Base-by-base conservation (phyloP, 1,284 basidiomycete species). In the Cryptococcus sp. region DNA sequence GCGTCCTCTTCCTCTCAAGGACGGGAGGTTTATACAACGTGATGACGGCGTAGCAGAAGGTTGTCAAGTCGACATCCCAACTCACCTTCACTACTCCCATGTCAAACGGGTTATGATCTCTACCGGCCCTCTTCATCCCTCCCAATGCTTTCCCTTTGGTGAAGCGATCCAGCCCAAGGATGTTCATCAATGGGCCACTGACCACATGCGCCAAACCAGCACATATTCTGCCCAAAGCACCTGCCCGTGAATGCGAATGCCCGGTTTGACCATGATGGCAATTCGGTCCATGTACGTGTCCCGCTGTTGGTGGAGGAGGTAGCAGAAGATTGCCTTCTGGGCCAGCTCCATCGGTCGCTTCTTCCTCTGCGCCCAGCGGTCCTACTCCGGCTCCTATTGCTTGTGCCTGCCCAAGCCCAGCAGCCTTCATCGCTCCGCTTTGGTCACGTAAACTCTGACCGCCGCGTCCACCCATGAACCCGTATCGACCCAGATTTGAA, bases 381-480 rank as follows among this genome's bases (percentile, higher is more conserved):
- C 73, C 74, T 15, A 69, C 53, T 5, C 74, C 73, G 3, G 72
- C 73, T 19, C 75, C 75, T 2, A 75, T 46, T n/a, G 54, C 57
- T n/a, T 58, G 43, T 22, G 67, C 65, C 52, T 72, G 69, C 46
- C 61, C 52, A 6, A 44, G 22, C 8, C 41, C 41, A 8, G 22
- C 22, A 22, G n/a, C 29, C 26, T 54, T 53, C 63, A 78, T 63
- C 15, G 78, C 79, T 8, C 79, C 79, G 29, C 64, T 64, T 62
- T 80, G 79, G 47, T 78, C 78, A 13, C 76, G 63, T 46, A 80
- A 55, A 23, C 71, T 74, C 26, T 69, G 83, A 5, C 91, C 90
- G 3, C 81, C 82, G 29, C 90, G 86, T 0, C 93, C 93, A 48
- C 95, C 96, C 93, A 99, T 97, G 80, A 87, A 98, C 3, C 96